A percentile compares a stretch with the other conserved stretches of the same genome.
These are phyloP conservation scores for Desmodesmus armatus DNA, from an alignment of 139 green algal species.

Conservation along the genomic window DNA sequence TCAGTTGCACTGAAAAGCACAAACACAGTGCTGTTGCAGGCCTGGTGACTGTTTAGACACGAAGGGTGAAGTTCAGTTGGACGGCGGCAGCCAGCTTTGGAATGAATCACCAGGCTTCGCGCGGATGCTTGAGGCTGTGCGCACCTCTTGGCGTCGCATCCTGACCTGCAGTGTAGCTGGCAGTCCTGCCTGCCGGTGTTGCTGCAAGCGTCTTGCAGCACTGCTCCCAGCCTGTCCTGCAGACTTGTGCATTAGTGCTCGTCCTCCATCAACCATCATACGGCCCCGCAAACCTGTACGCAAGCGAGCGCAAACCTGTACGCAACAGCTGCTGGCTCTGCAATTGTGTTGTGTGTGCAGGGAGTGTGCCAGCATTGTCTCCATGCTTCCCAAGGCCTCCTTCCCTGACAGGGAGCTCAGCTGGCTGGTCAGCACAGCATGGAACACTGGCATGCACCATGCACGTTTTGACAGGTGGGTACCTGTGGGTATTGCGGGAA, in stretches of 20 bases:
- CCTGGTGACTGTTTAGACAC: too few relatives aligned
- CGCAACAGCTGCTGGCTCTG: not conserved
- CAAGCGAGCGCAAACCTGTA: too few relatives aligned
- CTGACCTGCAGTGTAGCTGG: too few relatives aligned
- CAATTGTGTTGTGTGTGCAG: slow-evolving; percentile 10
- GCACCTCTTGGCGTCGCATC: not conserved
- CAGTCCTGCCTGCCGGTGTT: not conserved
- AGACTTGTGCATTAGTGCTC: not conserved
- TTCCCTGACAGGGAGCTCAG: not conserved
- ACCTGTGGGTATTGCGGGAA: too few relatives aligned
- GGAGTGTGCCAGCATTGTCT: slow-evolving; percentile 13
- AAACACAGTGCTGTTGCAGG: not conserved
- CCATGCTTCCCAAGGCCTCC: not conserved
- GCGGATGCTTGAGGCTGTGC: not conserved
- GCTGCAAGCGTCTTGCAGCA: not conserved
- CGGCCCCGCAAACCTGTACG: too few relatives aligned
- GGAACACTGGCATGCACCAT: not conserved
- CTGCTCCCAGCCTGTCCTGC: not conserved
- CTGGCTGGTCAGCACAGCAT: not conserved
- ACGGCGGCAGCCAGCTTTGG: too few relatives aligned
- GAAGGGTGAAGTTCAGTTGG: too few relatives aligned
- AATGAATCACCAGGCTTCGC: not conserved
- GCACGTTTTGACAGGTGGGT: not conserved
- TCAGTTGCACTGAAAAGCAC: not conserved
- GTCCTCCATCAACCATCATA: too few relatives aligned